Evolutionary conservation across 805 yeast species (phyloP).

Genomic region (Ogataea salicorniae): DNA sequence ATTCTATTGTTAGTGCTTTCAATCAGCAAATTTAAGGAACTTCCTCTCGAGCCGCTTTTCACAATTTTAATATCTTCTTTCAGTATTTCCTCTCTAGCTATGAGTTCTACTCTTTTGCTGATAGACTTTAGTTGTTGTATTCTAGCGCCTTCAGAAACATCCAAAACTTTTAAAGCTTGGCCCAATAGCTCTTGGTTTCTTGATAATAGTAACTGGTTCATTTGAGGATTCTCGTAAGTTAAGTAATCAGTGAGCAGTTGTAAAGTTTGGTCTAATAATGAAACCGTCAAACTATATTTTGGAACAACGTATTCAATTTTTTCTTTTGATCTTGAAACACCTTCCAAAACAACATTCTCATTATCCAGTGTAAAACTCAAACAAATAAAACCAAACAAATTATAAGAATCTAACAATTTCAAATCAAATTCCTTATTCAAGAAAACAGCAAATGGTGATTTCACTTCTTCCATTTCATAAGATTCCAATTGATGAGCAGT

Average conservation of each 20-base stretch:
- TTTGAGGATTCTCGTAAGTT: constrained; percentile 31
- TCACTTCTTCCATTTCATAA: constrained; percentile 49
- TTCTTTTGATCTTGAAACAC: constrained; percentile 22
- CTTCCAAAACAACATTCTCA: constrained; percentile 21
- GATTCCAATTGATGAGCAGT: constrained; percentile 62
- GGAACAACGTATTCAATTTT: constrained; percentile 23
- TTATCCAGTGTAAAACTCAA: constrained; percentile 18
- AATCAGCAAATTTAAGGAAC: constrained; percentile 18
- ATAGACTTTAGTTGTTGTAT: constrained; percentile 6
- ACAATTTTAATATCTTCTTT: constrained; percentile 4
- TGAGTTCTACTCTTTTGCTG: constrained; percentile 3
- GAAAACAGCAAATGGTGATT: constrained; percentile 61
- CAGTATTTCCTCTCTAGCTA: constrained; percentile 7
- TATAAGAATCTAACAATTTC: constrained; percentile 30
- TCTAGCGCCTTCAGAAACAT: constrained; percentile 5
- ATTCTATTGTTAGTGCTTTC: constrained; percentile 8
- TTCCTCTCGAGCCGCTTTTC: constrained; percentile 13
- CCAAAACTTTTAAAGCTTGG: constrained; percentile 9
- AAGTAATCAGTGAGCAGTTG: constrained; percentile 30
- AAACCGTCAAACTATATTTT: constrained; percentile 30
- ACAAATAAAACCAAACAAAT: constrained; percentile 21
- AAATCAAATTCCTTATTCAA: constrained; percentile 49
- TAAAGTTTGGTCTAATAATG: constrained; percentile 35
- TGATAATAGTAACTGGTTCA: constrained; percentile 24
- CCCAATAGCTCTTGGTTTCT: constrained; percentile 25